Base-by-base conservation (phyloP, 1,284 basidiomycete genomes). In the Trichosporon sp. region DNA sequence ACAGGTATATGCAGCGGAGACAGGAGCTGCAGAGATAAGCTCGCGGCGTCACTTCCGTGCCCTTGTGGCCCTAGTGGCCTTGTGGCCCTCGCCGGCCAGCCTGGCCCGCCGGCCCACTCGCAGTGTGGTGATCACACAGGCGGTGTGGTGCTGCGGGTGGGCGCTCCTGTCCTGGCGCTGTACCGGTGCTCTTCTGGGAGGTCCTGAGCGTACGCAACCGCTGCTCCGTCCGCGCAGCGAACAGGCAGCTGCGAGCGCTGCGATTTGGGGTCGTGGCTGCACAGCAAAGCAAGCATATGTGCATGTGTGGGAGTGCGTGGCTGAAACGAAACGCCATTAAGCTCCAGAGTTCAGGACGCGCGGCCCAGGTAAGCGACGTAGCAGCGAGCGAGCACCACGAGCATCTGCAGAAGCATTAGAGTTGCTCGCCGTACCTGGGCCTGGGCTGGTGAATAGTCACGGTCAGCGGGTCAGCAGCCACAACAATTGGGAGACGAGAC, bases 271-370 rank as follows among this genome's bases (percentile, higher is more conserved):
- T 51, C 47, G 21, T 6, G 6, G 47, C 47, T 23, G 47, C 47
- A 51, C 21, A 51, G 47, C 47, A 51, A 51, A 51, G 47, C 47
- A 51, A 51, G 47, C 47, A 51, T 51, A 25, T 51, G 47, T 23
- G 21, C 47, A 51, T 51, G 47, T 51, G 47, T 51, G 56, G 27
- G 29, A 60, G 56, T 60, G 56, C 56, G 56, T 60, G 56, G 56
- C 56, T 60, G 56, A 31, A 60, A 32, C 56, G 56, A 32, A 27
- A 60, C 56, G 29, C 27, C 56, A 32, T 31, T 60, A 60, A 31
- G 56, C 56, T 60, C 56, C 56, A 60, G 11, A 32, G 56, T 32
- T 32, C 56, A 60, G 56, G 56, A n/a, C 27, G 7, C 15, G 8
- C 18, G 5, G 29, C 12, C 56, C 29, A 60, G 56, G 56, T 32